Percentiles rank a stretch among this genome's conserved stretches.
These are phyloP conservation scores for Schoenoplectus triqueter DNA, from an alignment of 202 grass and related monocot species.

Conservation along the genomic window DNA sequence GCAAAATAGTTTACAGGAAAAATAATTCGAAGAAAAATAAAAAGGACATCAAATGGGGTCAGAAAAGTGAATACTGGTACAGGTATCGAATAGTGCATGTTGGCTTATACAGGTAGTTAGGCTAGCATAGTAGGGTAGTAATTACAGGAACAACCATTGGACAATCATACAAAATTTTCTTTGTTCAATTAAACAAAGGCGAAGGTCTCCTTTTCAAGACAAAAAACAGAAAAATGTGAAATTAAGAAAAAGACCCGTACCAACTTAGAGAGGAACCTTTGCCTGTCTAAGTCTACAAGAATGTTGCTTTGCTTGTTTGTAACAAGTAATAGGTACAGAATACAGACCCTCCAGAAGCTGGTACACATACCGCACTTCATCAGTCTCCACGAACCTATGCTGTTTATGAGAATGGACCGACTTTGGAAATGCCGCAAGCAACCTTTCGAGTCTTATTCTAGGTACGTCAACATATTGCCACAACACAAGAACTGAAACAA, in stretches of 20 bases:
- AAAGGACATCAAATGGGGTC: background rate
- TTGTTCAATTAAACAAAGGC: background rate
- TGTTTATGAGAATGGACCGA: slow-evolving; percentile 79
- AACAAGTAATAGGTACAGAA: slow-evolving; percentile 57
- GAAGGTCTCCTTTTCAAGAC: background rate
- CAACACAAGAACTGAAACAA: slow-evolving; percentile 70
- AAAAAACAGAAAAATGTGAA: slow-evolving; percentile 8
- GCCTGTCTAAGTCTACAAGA: slow-evolving; percentile 82
- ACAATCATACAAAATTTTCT: background rate
- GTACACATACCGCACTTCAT: slow-evolving; percentile 84
- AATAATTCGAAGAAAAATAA: background rate
- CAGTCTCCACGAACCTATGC: slow-evolving; percentile 84
- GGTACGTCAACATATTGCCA: slow-evolving; percentile 81
- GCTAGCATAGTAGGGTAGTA: background rate
- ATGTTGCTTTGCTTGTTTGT: slow-evolving; percentile 96
- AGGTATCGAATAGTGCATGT: background rate
- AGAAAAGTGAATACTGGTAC: background rate
- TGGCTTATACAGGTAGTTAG: background rate
- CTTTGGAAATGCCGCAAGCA: slow-evolving; percentile 89
- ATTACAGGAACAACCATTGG: background rate
- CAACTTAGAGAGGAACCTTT: slow-evolving; percentile 82
- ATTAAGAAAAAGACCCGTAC: slow-evolving; percentile 44
- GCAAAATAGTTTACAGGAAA: background rate
- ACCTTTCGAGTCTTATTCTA: slow-evolving; percentile 79
- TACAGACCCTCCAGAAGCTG: slow-evolving; percentile 75